Evolutionary conservation across 305 asterid species (phyloP), one percentile per base, ranked within the genome.

Genomic region (Fraxinus sp.): DNA sequence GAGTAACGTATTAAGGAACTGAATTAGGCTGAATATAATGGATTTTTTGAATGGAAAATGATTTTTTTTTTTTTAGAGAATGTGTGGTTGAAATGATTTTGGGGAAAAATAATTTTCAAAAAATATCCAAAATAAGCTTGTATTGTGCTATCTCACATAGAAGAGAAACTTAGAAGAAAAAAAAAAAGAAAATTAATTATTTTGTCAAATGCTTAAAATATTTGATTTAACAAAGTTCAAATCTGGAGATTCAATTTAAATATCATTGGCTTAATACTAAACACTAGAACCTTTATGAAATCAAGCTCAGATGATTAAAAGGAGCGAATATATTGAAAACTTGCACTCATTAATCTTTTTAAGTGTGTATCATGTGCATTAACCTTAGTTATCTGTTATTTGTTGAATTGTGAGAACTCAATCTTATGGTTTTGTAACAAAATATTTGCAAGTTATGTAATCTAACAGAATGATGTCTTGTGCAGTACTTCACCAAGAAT

Each of bases 1-100:
- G 64, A 64, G 59, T 24, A 71, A 16, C 28, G 13, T 68, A 28
- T 18, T 78, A 20, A 55, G 62, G 44, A 82, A n/a, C 81, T 77
- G 32, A 49, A 46, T 32, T 57, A 22, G 49, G 68, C 72, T 4
- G 20, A 28, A 20, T 39, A 49, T 35, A n/a, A n/a, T 73, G 78
- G 37, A 77, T 28, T 52, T 82, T 32, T 55, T 16, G 24, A 55
- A 55, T n/a, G 64, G 62, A 16, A 52, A 52, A 52, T 4, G 7
- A n/a, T 30, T 4, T 14, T 52, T 52, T 52, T 49, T 14, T 49
- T 52, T 16, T 52, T 4, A 4, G 62, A 52, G 62, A 16, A 55
- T 55, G 24, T 55, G 24, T 55, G 64, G 64, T 55, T 55, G 64
- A 55, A 6, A 55, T n/a, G 57, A 46, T 46, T 46, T 46, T 11